Evolutionary conservation across 2,329 filamentous ascomycete species (phyloP).

Genomic region (Fonsecaea multimorphosa): DNA sequence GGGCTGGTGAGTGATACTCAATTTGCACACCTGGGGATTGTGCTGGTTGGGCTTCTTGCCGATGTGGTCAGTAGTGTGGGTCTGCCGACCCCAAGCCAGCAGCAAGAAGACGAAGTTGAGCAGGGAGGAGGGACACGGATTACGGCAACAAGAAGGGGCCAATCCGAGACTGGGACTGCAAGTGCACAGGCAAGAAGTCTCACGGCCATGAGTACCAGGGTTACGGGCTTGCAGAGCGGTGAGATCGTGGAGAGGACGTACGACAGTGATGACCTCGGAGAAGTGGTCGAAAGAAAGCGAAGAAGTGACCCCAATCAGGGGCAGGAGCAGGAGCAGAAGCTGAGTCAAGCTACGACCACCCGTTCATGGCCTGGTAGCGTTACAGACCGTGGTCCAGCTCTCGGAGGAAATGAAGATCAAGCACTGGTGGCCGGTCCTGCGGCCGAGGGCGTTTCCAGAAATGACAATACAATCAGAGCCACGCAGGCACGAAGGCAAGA

Average conservation of each 20-base stretch:
- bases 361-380: background rate
- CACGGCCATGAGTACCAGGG: slow-evolving; percentile 17
- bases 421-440: background rate
- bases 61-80: slow-evolving; percentile 59
- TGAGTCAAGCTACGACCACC: background rate
- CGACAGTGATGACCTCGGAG: slow-evolving; percentile 33
- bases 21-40: slow-evolving; percentile 72
- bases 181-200: slow-evolving; percentile 10
- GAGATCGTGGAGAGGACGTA: slow-evolving; percentile 33
- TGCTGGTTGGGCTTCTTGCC: slow-evolving; percentile 70
- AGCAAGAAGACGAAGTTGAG: slow-evolving; percentile 27
- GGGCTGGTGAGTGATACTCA: slow-evolving; percentile 74
- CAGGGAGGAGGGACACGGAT: background rate
- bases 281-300: slow-evolving; percentile 27
- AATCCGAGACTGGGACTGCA: slow-evolving; percentile 33
- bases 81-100: slow-evolving; percentile 32
- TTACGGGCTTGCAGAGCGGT: slow-evolving; percentile 31
- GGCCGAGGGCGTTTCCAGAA: background rate
- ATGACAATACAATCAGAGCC: background rate
- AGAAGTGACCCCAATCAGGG: background rate
- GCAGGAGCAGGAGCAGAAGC: background rate
- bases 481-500: background rate
- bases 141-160: slow-evolving; percentile 26
- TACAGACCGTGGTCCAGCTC: background rate
- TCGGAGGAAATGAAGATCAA: background rate